Evolutionary conservation across 345 rosid genomes (phyloP).

Genomic region (Citrus maxima): DNA sequence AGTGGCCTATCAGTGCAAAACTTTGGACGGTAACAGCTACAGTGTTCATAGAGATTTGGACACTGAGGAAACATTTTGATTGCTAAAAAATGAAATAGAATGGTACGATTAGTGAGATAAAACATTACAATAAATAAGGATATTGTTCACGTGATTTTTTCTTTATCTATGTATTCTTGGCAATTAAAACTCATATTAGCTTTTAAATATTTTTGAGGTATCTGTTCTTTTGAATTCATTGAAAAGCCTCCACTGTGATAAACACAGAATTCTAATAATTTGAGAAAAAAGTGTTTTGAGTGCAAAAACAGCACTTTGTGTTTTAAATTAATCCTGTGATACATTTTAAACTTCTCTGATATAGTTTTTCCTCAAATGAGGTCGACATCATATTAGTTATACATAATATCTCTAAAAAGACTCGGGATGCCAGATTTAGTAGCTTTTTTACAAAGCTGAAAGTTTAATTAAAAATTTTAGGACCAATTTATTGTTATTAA

Average conservation of each 20-base stretch:
- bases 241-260: background rate
- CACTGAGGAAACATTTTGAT: background rate
- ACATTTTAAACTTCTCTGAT: background rate
- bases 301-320: background rate
- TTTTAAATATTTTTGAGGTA: background rate
- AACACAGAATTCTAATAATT: background rate
- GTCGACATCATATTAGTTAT: background rate
- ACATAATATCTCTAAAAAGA: background rate
- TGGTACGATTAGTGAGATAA: background rate
- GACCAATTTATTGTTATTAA: background rate
- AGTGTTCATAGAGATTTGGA: background rate
- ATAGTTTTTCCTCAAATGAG: background rate
- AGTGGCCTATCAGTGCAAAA: background rate
- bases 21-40: background rate
- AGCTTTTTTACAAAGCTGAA: background rate
- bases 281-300: background rate
- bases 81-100: background rate
- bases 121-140: background rate
- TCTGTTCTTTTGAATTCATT: background rate
- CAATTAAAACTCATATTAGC: background rate
- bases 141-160: background rate
- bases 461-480: background rate
- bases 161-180: background rate
- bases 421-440: background rate
- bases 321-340: background rate